These are phyloP conservation scores for Penicillium simplicissimum DNA, from an alignment of 495 filamentous ascomycete species.

Conservation along the genomic window DNA sequence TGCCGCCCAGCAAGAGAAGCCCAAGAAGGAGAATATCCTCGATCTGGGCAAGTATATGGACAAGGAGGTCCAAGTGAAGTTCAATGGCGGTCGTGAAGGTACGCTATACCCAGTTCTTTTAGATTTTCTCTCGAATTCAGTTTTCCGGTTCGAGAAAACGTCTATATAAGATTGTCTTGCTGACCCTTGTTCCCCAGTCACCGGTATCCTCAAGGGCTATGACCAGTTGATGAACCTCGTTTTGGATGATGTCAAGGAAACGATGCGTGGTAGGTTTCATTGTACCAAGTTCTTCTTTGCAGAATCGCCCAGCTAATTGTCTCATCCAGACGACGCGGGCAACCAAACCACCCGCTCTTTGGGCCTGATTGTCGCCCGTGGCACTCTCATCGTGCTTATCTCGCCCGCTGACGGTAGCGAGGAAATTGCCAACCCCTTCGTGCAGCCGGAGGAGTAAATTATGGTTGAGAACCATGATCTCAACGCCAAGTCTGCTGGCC, in stretches of 20 bases:
- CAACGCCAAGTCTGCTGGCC: background rate
- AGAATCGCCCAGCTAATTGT: conserved; percentile 15
- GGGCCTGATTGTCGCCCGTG: conserved; percentile 87
- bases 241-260: conserved; percentile 89
- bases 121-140: background rate
- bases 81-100: conserved; percentile 95
- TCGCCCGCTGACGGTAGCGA: conserved; percentile 93
- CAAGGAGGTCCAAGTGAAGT: conserved; percentile 91
- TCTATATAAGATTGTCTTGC: background rate
- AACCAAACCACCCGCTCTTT: conserved; percentile 81
- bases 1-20: conserved; percentile 62
- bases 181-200: conserved; percentile 53
- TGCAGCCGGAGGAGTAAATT: conserved; percentile 62
- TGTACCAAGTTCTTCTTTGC: background rate
- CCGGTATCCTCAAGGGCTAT: conserved; percentile 87
- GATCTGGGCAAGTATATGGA: conserved; percentile 96
- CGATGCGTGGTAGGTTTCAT: conserved; percentile 69
- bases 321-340: conserved; percentile 74
- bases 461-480: background rate
- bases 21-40: conserved; percentile 98
- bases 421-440: conserved; percentile 92
- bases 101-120: conserved; percentile 20
- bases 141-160: background rate
- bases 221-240: conserved; percentile 98
- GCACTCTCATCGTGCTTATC: conserved; percentile 88